Evolutionary conservation across 2,329 filamentous ascomycete species (phyloP).

Genomic region (Neofusicoccum parvum): DNA sequence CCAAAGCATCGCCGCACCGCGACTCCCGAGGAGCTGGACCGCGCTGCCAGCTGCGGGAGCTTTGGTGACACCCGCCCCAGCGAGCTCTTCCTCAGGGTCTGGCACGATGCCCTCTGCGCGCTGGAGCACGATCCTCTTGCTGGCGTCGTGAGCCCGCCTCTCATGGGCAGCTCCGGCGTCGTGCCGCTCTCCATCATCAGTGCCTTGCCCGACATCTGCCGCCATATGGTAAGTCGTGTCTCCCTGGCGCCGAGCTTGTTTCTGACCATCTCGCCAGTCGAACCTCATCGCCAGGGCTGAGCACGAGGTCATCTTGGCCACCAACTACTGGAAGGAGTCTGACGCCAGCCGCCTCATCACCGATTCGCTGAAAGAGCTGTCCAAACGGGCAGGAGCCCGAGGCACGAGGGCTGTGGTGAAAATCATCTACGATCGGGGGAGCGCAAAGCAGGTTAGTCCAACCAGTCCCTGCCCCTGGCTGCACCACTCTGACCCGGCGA

Average conservation of each 20-base stretch:
- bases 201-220: constrained; percentile 68
- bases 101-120: constrained; percentile 64
- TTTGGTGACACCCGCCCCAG: constrained; percentile 68
- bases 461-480: neutral
- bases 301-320: constrained; percentile 72
- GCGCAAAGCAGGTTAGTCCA: constrained; percentile 56
- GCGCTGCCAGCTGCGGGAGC: constrained; percentile 63
- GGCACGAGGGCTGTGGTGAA: constrained; percentile 66
- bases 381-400: constrained; percentile 61
- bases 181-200: constrained; percentile 71
- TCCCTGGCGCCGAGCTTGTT: neutral
- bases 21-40: constrained; percentile 50
- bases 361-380: constrained; percentile 69
- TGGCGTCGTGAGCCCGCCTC: constrained; percentile 60
- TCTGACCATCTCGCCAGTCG: constrained; percentile 40
- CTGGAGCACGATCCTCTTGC: constrained; percentile 55
- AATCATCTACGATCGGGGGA: constrained; percentile 74
- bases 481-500: neutral
- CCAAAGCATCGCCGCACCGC: constrained; percentile 24
- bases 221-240: constrained; percentile 57
- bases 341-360: constrained; percentile 68
- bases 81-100: constrained; percentile 68
- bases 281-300: constrained; percentile 75
- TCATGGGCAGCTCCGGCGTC: constrained; percentile 64
- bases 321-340: constrained; percentile 75